Evolutionary conservation across 257 asterid species (phyloP).

Genomic region (Solanum dulcamara): DNA sequence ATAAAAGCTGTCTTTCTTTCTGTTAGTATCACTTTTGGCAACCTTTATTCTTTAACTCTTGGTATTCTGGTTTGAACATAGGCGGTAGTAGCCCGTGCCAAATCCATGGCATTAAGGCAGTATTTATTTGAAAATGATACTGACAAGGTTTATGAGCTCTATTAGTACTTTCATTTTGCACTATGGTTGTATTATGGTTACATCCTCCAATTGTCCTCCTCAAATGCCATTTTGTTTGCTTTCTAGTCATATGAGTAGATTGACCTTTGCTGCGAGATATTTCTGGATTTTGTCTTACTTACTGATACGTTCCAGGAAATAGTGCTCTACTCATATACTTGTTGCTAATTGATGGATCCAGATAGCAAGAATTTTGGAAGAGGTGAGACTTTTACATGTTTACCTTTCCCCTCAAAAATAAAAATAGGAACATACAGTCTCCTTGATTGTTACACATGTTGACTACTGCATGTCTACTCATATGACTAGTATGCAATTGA

Average conservation of each 20-base stretch:
- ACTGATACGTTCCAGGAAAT: conserved; percentile 18
- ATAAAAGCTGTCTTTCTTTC: neutral
- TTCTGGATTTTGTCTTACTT: neutral
- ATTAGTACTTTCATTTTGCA: neutral
- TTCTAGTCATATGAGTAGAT: neutral
- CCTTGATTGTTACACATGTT: neutral
- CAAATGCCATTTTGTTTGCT: neutral
- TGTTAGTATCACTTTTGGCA: neutral
- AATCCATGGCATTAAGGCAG: neutral
- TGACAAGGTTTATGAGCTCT: neutral
- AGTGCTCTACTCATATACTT: conserved; percentile 29
- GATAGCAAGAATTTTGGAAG: conserved; percentile 87
- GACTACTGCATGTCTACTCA: neutral
- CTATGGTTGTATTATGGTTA: neutral
- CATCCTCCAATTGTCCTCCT: neutral
- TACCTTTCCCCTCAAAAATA: neutral
- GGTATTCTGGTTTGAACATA: neutral
- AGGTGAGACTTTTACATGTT: conserved; percentile 35
- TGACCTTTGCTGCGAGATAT: neutral
- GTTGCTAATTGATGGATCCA: conserved; percentile 76
- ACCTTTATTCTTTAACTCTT: neutral
- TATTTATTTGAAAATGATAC: neutral
- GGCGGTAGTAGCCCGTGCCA: neutral
- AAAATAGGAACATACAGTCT: neutral
- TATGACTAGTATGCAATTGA: neutral